These are phyloP conservation scores for Keithomyces neogunnii DNA, from an alignment of 2,329 filamentous ascomycete genomes.

Conservation along the genomic window DNA sequence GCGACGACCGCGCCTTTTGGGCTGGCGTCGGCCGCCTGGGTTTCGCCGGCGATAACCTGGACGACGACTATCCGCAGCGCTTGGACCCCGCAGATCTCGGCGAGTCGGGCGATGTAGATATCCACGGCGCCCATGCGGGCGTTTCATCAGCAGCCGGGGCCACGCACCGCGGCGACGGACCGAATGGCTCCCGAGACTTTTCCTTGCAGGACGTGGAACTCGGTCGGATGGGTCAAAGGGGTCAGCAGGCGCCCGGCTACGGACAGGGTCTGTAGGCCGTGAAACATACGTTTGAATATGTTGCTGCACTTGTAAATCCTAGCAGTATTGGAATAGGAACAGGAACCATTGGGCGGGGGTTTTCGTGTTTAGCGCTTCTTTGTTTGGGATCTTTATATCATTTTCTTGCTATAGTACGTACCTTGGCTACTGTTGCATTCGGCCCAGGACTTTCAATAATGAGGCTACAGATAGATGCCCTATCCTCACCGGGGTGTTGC, in stretches of 20 bases:
- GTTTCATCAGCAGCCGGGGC: not conserved
- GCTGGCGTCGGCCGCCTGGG: conserved; percentile 58
- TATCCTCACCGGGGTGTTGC: no score
- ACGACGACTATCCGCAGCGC: conserved; percentile 15
- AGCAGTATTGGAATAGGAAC: not conserved
- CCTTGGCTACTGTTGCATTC: no score
- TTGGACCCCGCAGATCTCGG: conserved; percentile 15
- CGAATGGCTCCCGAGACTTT: not conserved
- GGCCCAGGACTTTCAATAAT: no score
- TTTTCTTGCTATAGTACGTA: no score
- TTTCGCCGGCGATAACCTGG: conserved; percentile 38
- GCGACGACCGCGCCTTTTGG: conserved; percentile 66
- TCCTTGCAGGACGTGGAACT: conserved; percentile 25
- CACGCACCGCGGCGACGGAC: conserved; percentile 1
- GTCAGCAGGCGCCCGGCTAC: not conserved
- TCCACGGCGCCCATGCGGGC: conserved; percentile 1
- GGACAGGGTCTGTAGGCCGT: not conserved
- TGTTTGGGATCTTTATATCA: no score
- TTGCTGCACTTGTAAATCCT: not conserved
- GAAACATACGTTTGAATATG: not conserved
- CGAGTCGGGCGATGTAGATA: conserved; percentile 17
- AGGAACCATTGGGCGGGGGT: not conserved
- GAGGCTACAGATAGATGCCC: no score
- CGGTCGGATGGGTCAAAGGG: conserved; percentile 10
- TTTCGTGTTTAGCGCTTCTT: not conserved